phyloP scores from a whole-genome alignment of 352 stramenopile genomes.

The Pythium brachiatum region DNA sequence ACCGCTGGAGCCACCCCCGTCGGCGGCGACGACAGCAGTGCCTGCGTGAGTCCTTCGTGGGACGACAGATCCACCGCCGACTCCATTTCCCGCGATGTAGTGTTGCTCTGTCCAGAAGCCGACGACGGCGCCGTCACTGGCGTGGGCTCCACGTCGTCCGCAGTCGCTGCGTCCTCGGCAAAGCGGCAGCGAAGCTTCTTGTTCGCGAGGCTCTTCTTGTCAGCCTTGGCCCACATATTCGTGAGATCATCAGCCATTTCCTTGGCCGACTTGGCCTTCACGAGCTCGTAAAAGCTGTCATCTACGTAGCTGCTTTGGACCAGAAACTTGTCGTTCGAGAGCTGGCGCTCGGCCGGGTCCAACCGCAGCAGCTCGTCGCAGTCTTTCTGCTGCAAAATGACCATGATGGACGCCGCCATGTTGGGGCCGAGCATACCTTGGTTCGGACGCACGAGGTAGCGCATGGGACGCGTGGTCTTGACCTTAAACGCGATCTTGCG shows the following conservation, averaged over 20 bases:
- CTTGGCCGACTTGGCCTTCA: slow-evolving; percentile 86
- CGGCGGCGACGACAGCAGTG: not conserved
- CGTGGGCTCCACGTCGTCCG: not conserved
- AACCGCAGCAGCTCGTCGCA: slow-evolving; percentile 82
- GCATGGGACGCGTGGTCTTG: slow-evolving; percentile 84
- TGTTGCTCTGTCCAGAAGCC: not conserved
- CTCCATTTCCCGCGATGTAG: not conserved
- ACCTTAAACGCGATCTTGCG: slow-evolving; percentile 89
- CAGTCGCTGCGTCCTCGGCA: slow-evolving; percentile 36
- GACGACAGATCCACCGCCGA: not conserved
- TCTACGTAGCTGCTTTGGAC: slow-evolving; percentile 86
- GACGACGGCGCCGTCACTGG: not conserved
- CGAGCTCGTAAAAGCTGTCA: slow-evolving; percentile 80
- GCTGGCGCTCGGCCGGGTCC: slow-evolving; percentile 69
- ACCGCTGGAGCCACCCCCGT: not conserved
- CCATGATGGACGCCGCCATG: slow-evolving; percentile 74
- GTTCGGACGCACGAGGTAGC: slow-evolving; percentile 89
- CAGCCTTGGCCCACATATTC: slow-evolving; percentile 79
- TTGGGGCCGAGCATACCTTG: slow-evolving; percentile 81
- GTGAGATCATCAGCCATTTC: slow-evolving; percentile 87
- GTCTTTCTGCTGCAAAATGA: slow-evolving; percentile 89
- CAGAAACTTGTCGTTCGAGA: slow-evolving; percentile 90
- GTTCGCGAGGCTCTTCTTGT: slow-evolving; percentile 80
- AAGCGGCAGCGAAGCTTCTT: slow-evolving; percentile 90
- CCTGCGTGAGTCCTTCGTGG: not conserved